Evolutionary conservation across 352 stramenopile genomes (phyloP), one percentile per base, ranked within the genome.

Genomic region (Plasmopara viticola): DNA sequence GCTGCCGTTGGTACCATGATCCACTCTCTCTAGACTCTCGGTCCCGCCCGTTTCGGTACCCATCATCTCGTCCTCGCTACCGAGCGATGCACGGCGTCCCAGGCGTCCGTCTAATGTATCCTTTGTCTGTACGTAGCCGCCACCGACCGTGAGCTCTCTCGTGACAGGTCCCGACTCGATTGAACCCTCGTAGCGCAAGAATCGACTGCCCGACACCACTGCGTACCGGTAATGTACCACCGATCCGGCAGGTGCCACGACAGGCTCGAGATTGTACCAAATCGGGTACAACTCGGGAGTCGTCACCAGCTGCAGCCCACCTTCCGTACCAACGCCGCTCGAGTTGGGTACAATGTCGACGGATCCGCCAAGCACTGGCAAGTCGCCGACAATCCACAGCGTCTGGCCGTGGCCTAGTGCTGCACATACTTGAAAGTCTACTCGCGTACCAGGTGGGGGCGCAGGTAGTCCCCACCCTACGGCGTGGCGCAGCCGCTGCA

Each of bases 231-330:
- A 96, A 17, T 64, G 76, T 39, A 95, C 73, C 17, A 77, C 69
- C 2, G 79, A 70, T 29, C 70, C 79, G 0, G 76, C 62, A 10
- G 76, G 78, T 39, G 86, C 68, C 34, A 90, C 44, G 3, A 95
- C 70, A 2, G 85, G 82, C 45, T 92, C 82, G 20, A 89, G 53
- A 55, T 94, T 95, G 70, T 94, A 95, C 85, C 85, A 95, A 42
- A 93, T 86, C 25, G 85, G 85, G 57, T 86, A 93, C 62, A 93
- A 60, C 28, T 95, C 83, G 14, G 83, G 83, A 34, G 83, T 95
- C 1, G 85, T 95, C 10, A 95, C 82, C 25, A 95, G 62, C 37
- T 78, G 77, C n/a, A 93, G 68, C 0, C 78, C 78, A 25, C 54
- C 49, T 29, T 89, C 70, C n/a, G 65, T 61, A 12, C 64, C 60